A percentile compares a stretch with the other conserved stretches of the same genome.
Evolutionary conservation across 2,329 filamentous ascomycete genomes (phyloP).

Genomic region (Aaosphaeria arxii): DNA sequence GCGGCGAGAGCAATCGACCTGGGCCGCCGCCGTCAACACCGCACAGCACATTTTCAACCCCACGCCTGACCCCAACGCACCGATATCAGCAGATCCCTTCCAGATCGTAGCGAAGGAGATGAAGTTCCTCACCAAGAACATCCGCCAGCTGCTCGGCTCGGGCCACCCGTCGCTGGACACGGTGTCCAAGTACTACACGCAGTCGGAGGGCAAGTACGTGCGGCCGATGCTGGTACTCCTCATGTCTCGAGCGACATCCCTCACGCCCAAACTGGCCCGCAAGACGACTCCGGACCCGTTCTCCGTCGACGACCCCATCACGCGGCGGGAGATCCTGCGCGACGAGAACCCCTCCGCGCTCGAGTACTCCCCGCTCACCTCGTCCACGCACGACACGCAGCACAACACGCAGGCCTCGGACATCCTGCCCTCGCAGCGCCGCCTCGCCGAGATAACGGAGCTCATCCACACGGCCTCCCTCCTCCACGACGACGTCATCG

Average conservation of each 20-base stretch:
- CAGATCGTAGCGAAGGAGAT: constrained; percentile 92
- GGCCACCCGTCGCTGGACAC: constrained; percentile 93
- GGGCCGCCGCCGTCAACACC: constrained; percentile 68
- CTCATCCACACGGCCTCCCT: constrained; percentile 96
- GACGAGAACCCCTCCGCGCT: constrained; percentile 74
- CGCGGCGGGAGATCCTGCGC: constrained; percentile 61
- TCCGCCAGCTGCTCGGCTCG: constrained; percentile 86
- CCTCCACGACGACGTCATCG: constrained; percentile 97
- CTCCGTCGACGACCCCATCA: constrained; percentile 59
- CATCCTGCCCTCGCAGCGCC: constrained; percentile 88
- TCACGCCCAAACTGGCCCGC: constrained; percentile 59
- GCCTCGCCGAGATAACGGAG: constrained; percentile 94
- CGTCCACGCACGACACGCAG: constrained; percentile 45
- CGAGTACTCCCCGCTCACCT: constrained; percentile 53
- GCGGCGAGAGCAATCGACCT: constrained; percentile 60
- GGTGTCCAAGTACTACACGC: constrained; percentile 96
- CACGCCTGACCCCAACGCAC: constrained; percentile 55
- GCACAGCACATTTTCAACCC: constrained; percentile 68
- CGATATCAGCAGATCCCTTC: constrained; percentile 81
- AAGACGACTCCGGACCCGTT: constrained; percentile 19
- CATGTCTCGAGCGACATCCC: constrained; percentile 91
- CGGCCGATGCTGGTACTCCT: constrained; percentile 90
- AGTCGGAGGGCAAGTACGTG: constrained; percentile 94
- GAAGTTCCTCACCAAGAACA: constrained; percentile 92
- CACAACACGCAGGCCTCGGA: constrained; percentile 52